Evolutionary conservation across 1,139 yeast genomes (phyloP).

Genomic region (Candida sanyaensis): DNA sequence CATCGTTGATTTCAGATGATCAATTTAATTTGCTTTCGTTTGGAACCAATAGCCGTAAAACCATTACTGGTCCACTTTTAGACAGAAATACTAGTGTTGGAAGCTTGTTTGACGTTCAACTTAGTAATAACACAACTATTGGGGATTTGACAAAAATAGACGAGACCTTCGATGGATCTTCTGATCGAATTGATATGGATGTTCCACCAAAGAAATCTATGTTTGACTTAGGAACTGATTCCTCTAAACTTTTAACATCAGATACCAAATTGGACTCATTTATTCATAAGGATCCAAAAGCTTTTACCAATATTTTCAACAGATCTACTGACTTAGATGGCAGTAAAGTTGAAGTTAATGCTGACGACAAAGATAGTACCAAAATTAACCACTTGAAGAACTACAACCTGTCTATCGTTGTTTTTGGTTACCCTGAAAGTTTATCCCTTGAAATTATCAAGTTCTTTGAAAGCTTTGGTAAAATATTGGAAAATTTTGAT

Average conservation of each 20-base stretch:
- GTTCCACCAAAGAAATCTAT: constrained; percentile 64
- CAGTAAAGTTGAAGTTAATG: constrained; percentile 1
- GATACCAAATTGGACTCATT: constrained; percentile 25
- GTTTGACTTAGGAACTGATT: constrained; percentile 55
- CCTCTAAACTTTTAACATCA: constrained; percentile 22
- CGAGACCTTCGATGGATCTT: constrained; percentile 27
- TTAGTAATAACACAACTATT: constrained; percentile 14
- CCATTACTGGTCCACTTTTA: constrained; percentile 10
- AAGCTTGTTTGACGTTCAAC: constrained; percentile 15
- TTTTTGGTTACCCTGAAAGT: constrained; percentile 87
- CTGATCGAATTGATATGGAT: constrained; percentile 31
- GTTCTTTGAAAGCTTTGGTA: constrained; percentile 81
- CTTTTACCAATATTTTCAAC: constrained; percentile 48
- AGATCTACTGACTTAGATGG: constrained; percentile 17
- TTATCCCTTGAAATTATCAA: constrained; percentile 66
- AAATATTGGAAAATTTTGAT: constrained; percentile 74
- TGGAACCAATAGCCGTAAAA: constrained; percentile 28
- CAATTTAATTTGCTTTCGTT: constrained; percentile 43
- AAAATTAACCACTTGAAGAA: constrained; percentile 2
- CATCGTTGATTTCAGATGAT: constrained; percentile 15
- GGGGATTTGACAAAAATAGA: constrained; percentile 31
- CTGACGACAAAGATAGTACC: constrained; percentile 4
- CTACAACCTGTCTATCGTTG: constrained; percentile 62
- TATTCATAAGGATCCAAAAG: constrained; percentile 49
- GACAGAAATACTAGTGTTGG: constrained; percentile 11